A percentile compares a stretch with the other conserved stretches of the same genome.
phyloP scores from a whole-genome alignment of 2,329 filamentous ascomycete genomes.

The Magnaporthales sp. region DNA sequence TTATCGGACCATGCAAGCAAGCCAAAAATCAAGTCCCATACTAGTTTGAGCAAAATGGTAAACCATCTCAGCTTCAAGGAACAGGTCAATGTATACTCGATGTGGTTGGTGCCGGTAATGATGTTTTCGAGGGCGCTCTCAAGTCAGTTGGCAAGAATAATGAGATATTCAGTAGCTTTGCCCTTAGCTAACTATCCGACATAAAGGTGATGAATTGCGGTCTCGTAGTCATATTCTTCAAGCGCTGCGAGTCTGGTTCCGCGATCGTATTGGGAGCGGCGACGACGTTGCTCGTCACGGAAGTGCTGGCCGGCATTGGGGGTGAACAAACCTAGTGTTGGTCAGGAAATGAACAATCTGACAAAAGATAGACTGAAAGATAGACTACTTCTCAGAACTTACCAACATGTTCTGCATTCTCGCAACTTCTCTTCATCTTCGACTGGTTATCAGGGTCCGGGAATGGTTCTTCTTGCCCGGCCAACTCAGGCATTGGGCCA shows the following conservation, averaged over 20 bases:
- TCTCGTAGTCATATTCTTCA: slow-evolving; percentile 50
- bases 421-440: slow-evolving; percentile 79
- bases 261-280: slow-evolving; percentile 67
- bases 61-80: not conserved
- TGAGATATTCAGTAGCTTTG: not conserved
- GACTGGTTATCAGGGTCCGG: slow-evolving; percentile 74
- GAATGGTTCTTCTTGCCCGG: slow-evolving; percentile 67
- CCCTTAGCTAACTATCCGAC: slow-evolving; percentile 12
- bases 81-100: not conserved
- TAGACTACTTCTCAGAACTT: slow-evolving; percentile 24
- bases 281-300: slow-evolving; percentile 66
- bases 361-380: not conserved
- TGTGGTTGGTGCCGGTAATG: not conserved
- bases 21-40: not conserved
- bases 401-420: slow-evolving; percentile 81
- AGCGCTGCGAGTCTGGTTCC: slow-evolving; percentile 65
- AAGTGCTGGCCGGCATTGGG: slow-evolving; percentile 67
- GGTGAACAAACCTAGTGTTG: slow-evolving; percentile 60
- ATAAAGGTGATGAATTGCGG: slow-evolving; percentile 24
- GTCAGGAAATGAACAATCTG: not conserved
- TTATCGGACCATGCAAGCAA: not conserved
- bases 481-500: slow-evolving; percentile 37
- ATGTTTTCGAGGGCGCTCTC: not conserved
- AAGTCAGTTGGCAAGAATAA: not conserved
- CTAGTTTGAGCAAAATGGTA: not conserved